Evolutionary conservation across 768 basidiomycete genomes (phyloP), one percentile per base, ranked within the genome.

Genomic region (Suillus brevipes): DNA sequence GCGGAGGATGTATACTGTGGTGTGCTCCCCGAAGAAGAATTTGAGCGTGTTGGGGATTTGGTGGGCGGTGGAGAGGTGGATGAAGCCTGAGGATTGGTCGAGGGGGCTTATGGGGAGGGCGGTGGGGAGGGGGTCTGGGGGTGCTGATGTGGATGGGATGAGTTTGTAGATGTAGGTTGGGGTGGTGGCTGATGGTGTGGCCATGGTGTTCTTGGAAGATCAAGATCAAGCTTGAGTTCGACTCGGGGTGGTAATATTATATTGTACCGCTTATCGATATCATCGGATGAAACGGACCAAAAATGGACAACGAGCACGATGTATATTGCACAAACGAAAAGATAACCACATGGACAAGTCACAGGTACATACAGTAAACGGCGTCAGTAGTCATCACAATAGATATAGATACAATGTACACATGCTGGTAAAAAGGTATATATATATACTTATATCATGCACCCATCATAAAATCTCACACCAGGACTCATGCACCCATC

Each of bases 131-230:
- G 76, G 77, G 8, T 72, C 71, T 37, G 76, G 68, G 0, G 82
- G 79, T n/a, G 82, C 75, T 10, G 79, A 67, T 10, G 80, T 75
- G 45, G 77, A 70, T 14, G 81, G 78, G 38, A 88, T 73, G 65
- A 90, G 82, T 68, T 89, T 90, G 79, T 89, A 90, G 66, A 89
- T 61, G 73, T 87, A 87, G 3, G 77, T 81, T 6, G 86, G 88
- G 47, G 60, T 45, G 55, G 60, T 25, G 40, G 53, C 55, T 37
- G 28, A 23, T 28, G 36, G 64, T 7, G 55, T 2, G 58, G 64
- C 53, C 68, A 71, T 69, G 43, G 31, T 64, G 45, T 37, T 31
- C 28, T 14, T 34, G 14, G 28, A n/a, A 52, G 20, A 52, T 37
- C 34, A n/a, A 52, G 20, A 52, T 37, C 34, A 20, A 16, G 16